phyloP scores from a whole-genome alignment of 768 basidiomycete species.

The Suillus discolor region DNA sequence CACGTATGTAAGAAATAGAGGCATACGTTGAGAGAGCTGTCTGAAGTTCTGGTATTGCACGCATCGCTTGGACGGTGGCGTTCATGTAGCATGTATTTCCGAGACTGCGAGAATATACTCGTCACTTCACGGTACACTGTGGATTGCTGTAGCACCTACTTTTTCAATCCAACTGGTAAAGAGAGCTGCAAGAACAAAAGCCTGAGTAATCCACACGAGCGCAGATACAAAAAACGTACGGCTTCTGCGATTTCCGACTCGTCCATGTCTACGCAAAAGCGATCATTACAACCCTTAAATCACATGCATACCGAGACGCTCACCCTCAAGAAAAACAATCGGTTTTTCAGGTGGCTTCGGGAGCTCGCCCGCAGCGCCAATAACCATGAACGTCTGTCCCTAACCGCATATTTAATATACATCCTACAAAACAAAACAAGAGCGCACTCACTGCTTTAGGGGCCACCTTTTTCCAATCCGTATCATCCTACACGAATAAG shows the following conservation, averaged over 20 bases:
- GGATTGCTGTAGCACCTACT: slow-evolving; percentile 43
- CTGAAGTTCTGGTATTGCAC: slow-evolving; percentile 88
- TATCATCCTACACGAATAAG: slow-evolving; percentile 67
- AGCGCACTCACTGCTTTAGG: slow-evolving; percentile 69
- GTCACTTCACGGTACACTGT: neutral
- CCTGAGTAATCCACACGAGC: neutral
- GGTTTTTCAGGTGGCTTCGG: slow-evolving; percentile 85
- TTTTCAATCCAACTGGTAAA: slow-evolving; percentile 80
- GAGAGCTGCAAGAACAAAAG: slow-evolving; percentile 52
- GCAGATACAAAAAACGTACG: slow-evolving; percentile 43
- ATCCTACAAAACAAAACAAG: neutral
- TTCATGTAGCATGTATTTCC: slow-evolving; percentile 99
- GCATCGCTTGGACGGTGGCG: slow-evolving; percentile 90
- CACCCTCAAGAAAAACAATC: slow-evolving; percentile 85
- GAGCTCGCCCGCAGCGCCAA: slow-evolving; percentile 90
- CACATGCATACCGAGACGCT: slow-evolving; percentile 13
- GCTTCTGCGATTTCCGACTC: slow-evolving; percentile 79
- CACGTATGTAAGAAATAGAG: neutral
- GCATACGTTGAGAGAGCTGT: slow-evolving; percentile 63
- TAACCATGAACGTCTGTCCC: slow-evolving; percentile 92
- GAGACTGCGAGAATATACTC: slow-evolving; percentile 42
- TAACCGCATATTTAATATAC: slow-evolving; percentile 28
- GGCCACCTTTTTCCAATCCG: slow-evolving; percentile 80
- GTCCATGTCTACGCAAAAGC: slow-evolving; percentile 68
- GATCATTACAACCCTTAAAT: neutral